Evolutionary conservation across 805 yeast genomes (phyloP), one percentile per base, ranked within the genome.

Genomic region (Zygoascus tannicola): DNA sequence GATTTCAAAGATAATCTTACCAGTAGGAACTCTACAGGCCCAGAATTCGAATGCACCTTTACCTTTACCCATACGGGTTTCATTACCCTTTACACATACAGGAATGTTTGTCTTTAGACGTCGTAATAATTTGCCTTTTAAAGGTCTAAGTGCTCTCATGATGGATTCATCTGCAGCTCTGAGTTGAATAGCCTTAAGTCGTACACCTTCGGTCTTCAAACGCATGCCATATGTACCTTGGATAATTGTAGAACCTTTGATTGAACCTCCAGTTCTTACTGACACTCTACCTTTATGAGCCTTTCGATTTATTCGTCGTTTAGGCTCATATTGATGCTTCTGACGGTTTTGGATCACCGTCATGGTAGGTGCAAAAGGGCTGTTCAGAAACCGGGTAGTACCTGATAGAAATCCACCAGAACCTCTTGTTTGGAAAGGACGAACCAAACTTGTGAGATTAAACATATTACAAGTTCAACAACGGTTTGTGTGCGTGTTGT

Each of bases 41-140:
- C 97, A 92, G 68, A 86, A 92, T 57, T 86, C 95, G 60, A 92
- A 90, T 0, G 88, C 81, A 66, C 98, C 98, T 67, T 92, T 92
- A 70, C 98, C 98, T 65, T 92, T 92, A 71, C 98, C 98, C 98
- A 92, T 92, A 80, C 98, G 92, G 8, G 96, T 86, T 63, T 92
- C 96, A 64, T 92, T 92, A 69, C 98, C 98, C 69, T 92, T 92
- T 49, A 85, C 78, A 66, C 96, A 87, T 10, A 92, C 94, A 0
- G 97, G 92, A 43, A 86, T 74, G 60, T 84, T 81, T 19, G 95
- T 82, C 41, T 80, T 77, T 45, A 88, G 70, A 59, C 97, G 76
- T 54, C 90, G 80, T 74, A 82, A 80, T 43, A 87, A 69, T 53
- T 74, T 67, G 16, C 78, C 77, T 38, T 62, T 58, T 36, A 80